phyloP scores from a whole-genome alignment of 2,329 filamentous ascomycete genomes.

The Ophiostoma triangulosporum region DNA sequence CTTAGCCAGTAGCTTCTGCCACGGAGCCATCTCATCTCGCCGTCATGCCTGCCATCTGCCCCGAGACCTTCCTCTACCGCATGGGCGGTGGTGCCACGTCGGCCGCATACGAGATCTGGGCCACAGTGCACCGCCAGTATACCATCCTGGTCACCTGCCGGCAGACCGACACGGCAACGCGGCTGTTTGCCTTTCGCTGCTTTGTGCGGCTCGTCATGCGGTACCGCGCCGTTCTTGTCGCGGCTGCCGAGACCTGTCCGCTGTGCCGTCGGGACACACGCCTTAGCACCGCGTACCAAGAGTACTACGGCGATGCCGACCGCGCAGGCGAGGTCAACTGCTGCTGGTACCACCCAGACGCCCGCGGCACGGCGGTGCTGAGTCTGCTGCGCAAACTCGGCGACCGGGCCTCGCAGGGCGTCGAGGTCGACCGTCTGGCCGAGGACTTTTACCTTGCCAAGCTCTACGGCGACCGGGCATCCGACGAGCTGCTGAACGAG shows the following conservation, averaged over 20 bases:
- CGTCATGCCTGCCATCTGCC: background rate
- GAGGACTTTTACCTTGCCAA: background rate
- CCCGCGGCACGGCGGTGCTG: background rate
- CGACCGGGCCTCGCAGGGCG: background rate
- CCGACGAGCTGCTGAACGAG: background rate
- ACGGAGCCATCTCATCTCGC: too few species aligned
- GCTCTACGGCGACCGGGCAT: background rate
- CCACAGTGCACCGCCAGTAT: constrained; percentile 5
- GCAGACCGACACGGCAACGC: background rate
- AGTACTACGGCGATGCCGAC: background rate
- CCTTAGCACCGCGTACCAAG: background rate
- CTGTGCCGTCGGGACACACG: background rate
- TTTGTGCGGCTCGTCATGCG: constrained; percentile 6
- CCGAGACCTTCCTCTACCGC: constrained; percentile 1
- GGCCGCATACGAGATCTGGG: constrained; percentile 5
- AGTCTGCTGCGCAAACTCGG: background rate
- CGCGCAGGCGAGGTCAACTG: too few species aligned
- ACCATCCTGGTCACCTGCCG: background rate
- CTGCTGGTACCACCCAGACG: constrained; percentile 6
- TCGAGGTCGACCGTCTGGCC: background rate
- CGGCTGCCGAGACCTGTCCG: background rate
- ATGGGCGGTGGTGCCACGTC: background rate
- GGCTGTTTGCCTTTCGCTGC: background rate
- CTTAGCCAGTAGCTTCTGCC: background rate
- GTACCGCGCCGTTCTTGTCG: background rate